Base-by-base conservation (phyloP, 192 early-diverging fungal genomes). In the Pilaira anomala region DNA sequence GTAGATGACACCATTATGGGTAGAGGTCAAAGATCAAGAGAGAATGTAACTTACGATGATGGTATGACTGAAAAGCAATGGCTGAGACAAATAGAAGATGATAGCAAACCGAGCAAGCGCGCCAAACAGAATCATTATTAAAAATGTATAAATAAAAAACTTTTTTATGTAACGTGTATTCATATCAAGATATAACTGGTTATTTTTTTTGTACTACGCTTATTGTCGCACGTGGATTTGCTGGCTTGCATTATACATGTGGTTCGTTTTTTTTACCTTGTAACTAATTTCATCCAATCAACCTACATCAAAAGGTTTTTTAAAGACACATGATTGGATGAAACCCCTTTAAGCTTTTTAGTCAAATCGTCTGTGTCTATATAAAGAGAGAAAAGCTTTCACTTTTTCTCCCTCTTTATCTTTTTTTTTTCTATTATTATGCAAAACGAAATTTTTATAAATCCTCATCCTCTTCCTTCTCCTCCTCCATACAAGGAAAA, bases 51-150 rank as follows among this genome's bases (percentile, higher is more conserved):
- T 11, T 96, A 98, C 69, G 90, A 91, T 68, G 94, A 98, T 66
- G 92, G 87, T 5, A 75, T 97, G 73, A 92, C 88, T 0, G 94
- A 98, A 64, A 90, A 93, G 56, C 91, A 98, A 72, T 98, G 85
- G 83, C 64, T 96, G 22, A 62, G 76, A 56, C 80, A 82, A 7
- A 76, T 87, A 21, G 83, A 90, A 67, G 72, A 86, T 25, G 40
- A 46, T 46, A 19, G 16, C 4, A 46, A 46, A 14, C 18, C 44
- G 4, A 46, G 5, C 13, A 46, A 46, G 44, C 7, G 16, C 4
- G 3, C 18, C 16, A 46, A 46, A 46, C 12, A 3, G 7, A 33
- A 33, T 7, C 30, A 33, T 7, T 33, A 33, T 36, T 3, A 36
- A 36, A 36, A 33, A 5, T 33, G 33, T 36, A 46, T 46, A 14